Conservation (phyloP, 1,284 basidiomycete genomes). For the Exobasidium cylindrosporum region DNA sequence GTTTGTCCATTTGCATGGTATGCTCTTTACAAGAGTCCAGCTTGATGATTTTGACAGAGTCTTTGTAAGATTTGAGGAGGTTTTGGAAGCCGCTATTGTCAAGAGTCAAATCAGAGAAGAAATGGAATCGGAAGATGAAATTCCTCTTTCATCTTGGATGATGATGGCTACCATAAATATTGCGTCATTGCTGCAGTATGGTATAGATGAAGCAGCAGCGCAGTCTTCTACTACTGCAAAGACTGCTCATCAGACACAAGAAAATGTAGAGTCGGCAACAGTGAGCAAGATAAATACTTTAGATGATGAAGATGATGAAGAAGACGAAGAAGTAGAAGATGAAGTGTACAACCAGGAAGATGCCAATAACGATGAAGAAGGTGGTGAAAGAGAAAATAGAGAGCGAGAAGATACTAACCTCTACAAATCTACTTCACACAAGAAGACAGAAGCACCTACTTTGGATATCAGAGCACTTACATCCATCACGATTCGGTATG, state of each 20-base stretch:
- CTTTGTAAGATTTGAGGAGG: slow-evolving; percentile 76
- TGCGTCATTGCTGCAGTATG: slow-evolving; percentile 76
- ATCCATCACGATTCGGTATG: slow-evolving; percentile 68
- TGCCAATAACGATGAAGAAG: slow-evolving; percentile 5
- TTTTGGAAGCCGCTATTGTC: slow-evolving; percentile 8
- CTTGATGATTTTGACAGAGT: slow-evolving; percentile 83
- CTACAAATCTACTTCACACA: slow-evolving; percentile 14
- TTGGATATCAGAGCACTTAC: no score
- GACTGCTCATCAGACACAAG: neutral
- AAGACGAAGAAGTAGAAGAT: slow-evolving; percentile 29
- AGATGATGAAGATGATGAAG: slow-evolving; percentile 52
- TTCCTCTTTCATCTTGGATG: slow-evolving; percentile 83
- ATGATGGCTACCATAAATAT: slow-evolving; percentile 90
- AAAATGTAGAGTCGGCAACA: neutral
- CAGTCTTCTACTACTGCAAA: neutral
- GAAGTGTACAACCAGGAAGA: slow-evolving; percentile 14
- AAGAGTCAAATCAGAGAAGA: neutral
- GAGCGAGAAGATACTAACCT: neutral
- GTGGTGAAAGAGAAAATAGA: slow-evolving; percentile 12
- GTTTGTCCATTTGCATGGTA: slow-evolving; percentile 87
- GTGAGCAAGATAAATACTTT: neutral
- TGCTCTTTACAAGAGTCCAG: slow-evolving; percentile 90
- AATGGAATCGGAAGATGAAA: neutral
- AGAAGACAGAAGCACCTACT: slow-evolving; percentile 58
- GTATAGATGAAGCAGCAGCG: neutral